phyloP scores from a whole-genome alignment of 179 eudicot species.

The Gypsophila paniculata region DNA sequence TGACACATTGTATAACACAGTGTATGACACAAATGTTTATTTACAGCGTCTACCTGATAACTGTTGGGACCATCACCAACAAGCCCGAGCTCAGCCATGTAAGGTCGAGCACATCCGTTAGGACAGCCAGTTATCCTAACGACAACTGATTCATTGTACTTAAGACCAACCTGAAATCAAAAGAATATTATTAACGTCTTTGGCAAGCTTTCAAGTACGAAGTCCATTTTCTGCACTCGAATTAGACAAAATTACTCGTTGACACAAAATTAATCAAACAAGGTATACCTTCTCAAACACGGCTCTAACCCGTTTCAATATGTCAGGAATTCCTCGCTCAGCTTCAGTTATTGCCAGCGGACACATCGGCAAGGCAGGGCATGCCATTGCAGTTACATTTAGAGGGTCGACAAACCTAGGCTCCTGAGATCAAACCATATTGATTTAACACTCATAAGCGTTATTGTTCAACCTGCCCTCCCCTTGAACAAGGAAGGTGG shows the following conservation, averaged over 20 bases:
- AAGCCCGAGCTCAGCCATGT: constrained; percentile 98
- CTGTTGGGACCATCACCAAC: constrained; percentile 99
- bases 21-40: neutral
- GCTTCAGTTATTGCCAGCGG: constrained; percentile 97
- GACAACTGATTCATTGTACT: constrained; percentile 69
- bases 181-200: neutral
- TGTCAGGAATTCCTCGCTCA: constrained; percentile 88
- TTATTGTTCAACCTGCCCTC: too few relatives aligned
- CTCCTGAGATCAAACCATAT: constrained; percentile 43
- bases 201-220: constrained; percentile 14
- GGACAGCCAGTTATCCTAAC: constrained; percentile 95
- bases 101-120: constrained; percentile 97
- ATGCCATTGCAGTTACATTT: constrained; percentile 93
- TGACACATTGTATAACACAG: neutral
- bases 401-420: constrained; percentile 88
- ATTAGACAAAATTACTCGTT: neutral
- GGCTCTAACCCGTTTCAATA: constrained; percentile 81
- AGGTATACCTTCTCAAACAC: constrained; percentile 81
- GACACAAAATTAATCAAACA: neutral
- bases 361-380: constrained; percentile 96
- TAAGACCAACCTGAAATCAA: constrained; percentile 76
- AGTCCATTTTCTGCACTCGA: neutral
- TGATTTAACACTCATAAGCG: constrained; percentile 8
- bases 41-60: constrained; percentile 58
- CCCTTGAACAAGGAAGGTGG: neutral